phyloP scores from a whole-genome alignment of 805 yeast species.

The Candida nonsorbophila region DNA sequence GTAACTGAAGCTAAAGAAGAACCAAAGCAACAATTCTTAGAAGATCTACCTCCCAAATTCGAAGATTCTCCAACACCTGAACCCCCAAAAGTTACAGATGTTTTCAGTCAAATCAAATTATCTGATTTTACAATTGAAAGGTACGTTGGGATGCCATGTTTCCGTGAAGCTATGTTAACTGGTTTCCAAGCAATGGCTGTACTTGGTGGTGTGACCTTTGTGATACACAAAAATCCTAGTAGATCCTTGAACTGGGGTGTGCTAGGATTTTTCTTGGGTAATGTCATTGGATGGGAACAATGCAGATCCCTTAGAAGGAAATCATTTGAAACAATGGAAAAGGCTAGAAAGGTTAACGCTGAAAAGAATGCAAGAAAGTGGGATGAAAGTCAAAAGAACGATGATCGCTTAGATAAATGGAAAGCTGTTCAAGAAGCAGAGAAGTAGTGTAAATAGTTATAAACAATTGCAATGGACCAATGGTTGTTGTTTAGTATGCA shows the following conservation, averaged over 20 bases:
- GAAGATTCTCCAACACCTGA: conserved; percentile 24
- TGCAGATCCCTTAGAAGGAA: conserved; percentile 69
- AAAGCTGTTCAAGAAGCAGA: conserved; percentile 20
- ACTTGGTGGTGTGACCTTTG: conserved; percentile 58
- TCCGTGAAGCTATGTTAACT: conserved; percentile 71
- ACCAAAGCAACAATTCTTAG: conserved; percentile 30
- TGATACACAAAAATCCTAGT: conserved; percentile 57
- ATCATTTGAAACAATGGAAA: conserved; percentile 59
- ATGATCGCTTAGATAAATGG: conserved; percentile 21
- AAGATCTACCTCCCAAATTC: conserved; percentile 51
- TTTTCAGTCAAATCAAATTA: conserved; percentile 35
- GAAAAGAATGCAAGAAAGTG: conserved; percentile 28
- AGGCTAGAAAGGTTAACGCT: conserved; percentile 52
- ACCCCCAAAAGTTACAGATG: conserved; percentile 19
- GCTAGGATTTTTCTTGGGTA: conserved; percentile 74
- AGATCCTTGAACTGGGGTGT: conserved; percentile 78
- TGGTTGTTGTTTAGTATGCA: too few species aligned
- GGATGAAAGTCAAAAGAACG: conserved; percentile 15
- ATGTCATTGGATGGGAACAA: conserved; percentile 88
- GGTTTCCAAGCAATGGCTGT: conserved; percentile 73
- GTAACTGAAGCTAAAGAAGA: conserved; percentile 21
- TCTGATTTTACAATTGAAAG: conserved; percentile 50
- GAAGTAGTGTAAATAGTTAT: too few species aligned
- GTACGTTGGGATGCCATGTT: conserved; percentile 64
- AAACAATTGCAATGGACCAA: too few species aligned